Evolutionary conservation across 306 rosid genomes (phyloP), one percentile per base, ranked within the genome.

Genomic region (Ammopiptanthus mongolicus): DNA sequence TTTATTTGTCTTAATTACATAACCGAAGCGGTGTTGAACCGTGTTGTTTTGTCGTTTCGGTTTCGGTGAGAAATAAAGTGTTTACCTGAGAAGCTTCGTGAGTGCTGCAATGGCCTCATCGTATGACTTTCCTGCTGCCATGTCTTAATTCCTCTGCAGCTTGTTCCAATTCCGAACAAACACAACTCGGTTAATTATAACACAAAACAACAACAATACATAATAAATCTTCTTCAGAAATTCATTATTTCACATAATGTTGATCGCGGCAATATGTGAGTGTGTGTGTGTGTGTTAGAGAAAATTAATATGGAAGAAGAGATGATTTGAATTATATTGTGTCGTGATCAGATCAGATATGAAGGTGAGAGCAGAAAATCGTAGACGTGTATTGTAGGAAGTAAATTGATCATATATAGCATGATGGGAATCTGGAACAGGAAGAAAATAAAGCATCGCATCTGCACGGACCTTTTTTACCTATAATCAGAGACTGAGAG

Each of bases 31-130:
- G 47, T 23, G n/a, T n/a, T n/a, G n/a, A n/a, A n/a, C n/a, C 5
- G 10, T 36, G n/a, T n/a, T n/a, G n/a, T 56, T n/a, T 23, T 47
- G 37, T 8, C 0, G 51, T 41, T 65, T 47, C 36, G 1, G 56
- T 46, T 47, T 36, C 4, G 71, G 13, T 0, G 48, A 28, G 34
- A 31, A n/a, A 4, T 4, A 0, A 22, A 7, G 21, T 1, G n/a
- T 58, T 23, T 12, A 89, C 98, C 97, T 90, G 65, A 94, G 79
- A 61, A 94, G 95, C 86, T 88, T 89, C 14, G 82, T 67, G 58
- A 94, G 87, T 33, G 82, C 87, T 71, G 88, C 96, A 69, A 91
- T 83, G 79, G 96, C 98, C 4, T 84, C 95, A 52, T 91, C 87
- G 82, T 80, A 91, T 44, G 93, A 75, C 12, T 89, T 91, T 33